Evolutionary conservation across 306 rosid genomes (phyloP).

Genomic region (Pterocarpus macrocarpus): DNA sequence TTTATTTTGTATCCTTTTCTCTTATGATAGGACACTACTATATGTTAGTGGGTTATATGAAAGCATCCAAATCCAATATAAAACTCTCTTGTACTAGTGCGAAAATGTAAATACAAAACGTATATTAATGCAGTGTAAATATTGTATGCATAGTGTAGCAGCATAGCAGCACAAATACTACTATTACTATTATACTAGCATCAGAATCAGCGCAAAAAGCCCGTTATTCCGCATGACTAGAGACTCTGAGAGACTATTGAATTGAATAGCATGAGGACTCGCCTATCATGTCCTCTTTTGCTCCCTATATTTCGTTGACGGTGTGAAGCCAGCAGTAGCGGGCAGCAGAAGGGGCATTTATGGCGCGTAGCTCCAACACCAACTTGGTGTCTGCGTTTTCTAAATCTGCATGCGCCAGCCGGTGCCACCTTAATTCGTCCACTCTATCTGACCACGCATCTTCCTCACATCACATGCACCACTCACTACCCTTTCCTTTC

Average conservation of each 20-base stretch:
- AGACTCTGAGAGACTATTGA: neutral
- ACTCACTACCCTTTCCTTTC: neutral
- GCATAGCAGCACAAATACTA: neutral
- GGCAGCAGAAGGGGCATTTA: slow-evolving; percentile 39
- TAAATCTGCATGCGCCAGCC: slow-evolving; percentile 34
- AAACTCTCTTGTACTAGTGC: too few species aligned
- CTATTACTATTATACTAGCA: neutral
- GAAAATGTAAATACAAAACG: too few species aligned
- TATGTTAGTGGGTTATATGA: too few species aligned
- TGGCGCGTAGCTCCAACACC: slow-evolving; percentile 47
- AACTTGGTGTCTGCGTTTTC: slow-evolving; percentile 35
- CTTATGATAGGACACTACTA: too few species aligned
- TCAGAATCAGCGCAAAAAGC: slow-evolving; percentile 43
- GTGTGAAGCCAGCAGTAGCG: neutral
- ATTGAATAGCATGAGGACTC: slow-evolving; percentile 19
- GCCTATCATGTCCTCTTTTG: slow-evolving; percentile 35
- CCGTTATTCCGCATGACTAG: slow-evolving; percentile 42
- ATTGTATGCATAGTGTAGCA: too few species aligned
- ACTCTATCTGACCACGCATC: slow-evolving; percentile 36
- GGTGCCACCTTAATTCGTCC: slow-evolving; percentile 28
- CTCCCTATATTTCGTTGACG: slow-evolving; percentile 38
- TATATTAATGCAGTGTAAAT: too few species aligned
- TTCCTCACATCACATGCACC: slow-evolving; percentile 41
- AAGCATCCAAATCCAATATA: too few species aligned
- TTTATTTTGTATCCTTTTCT: too few species aligned